These are phyloP conservation scores for Grigorovia humatica DNA, from an alignment of 805 yeast species.

Conservation along the genomic window DNA sequence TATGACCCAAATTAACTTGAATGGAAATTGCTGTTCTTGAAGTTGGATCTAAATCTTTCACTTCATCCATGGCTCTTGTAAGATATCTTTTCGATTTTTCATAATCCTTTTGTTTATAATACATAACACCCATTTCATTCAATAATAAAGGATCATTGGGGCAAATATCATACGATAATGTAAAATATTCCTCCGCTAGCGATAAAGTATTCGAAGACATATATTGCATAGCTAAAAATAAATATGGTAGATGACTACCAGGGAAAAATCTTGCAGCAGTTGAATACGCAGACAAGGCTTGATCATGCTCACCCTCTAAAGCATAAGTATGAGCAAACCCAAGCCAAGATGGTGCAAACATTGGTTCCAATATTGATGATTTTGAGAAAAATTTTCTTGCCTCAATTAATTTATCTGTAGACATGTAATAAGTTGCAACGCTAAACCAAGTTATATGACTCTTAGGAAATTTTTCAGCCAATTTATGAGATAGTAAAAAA, in stretches of 20 bases:
- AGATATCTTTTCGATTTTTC: constrained; percentile 61
- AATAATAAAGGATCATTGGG: constrained; percentile 77
- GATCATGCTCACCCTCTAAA: constrained; percentile 97
- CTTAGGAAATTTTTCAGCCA: constrained; percentile 77
- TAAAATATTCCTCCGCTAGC: constrained; percentile 77
- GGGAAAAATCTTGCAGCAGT: constrained; percentile 89
- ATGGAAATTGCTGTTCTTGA: constrained; percentile 78
- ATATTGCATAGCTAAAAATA: constrained; percentile 94
- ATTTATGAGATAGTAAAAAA: constrained; percentile 68
- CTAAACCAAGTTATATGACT: constrained; percentile 84
- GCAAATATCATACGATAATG: constrained; percentile 66
- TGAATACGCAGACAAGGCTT: constrained; percentile 93
- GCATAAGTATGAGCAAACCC: constrained; percentile 98
- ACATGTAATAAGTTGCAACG: constrained; percentile 79
- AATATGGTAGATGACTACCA: constrained; percentile 80
- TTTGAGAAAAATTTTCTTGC: constrained; percentile 83
- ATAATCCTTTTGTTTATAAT: constrained; percentile 64
- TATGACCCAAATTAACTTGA: constrained; percentile 81
- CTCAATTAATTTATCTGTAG: constrained; percentile 61
- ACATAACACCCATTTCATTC: constrained; percentile 89
- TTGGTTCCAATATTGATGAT: constrained; percentile 80
- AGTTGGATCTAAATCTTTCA: constrained; percentile 61
- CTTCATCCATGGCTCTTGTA: constrained; percentile 58
- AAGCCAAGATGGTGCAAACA: constrained; percentile 92
- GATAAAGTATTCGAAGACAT: constrained; percentile 74